phyloP scores from a whole-genome alignment of 305 asterid genomes.

The Solanum aculeatissimum region DNA sequence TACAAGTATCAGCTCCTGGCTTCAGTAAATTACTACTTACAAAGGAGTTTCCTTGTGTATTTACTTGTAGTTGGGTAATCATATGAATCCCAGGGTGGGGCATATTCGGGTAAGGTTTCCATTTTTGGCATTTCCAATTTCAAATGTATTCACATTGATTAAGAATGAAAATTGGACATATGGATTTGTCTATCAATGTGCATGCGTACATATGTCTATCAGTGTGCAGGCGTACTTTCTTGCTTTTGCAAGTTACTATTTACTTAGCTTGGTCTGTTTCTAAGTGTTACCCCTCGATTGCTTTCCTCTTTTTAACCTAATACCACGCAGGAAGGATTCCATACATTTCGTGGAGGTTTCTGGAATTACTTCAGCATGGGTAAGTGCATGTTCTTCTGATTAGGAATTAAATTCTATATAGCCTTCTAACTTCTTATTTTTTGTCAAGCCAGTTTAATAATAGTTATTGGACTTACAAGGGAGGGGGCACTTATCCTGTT shows the following conservation, averaged over 20 bases:
- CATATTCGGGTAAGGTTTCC: not conserved
- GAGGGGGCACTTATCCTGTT: not conserved
- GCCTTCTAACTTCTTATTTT: not conserved
- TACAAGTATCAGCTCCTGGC: not conserved
- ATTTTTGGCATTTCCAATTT: not conserved
- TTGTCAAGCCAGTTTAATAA: not conserved
- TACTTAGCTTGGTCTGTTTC: not conserved
- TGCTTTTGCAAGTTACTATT: not conserved
- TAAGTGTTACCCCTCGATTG: not conserved
- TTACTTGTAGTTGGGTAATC: not conserved
- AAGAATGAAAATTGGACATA: not conserved
- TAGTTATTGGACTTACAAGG: not conserved
- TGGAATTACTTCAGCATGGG: conserved; percentile 99
- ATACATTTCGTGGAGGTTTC: conserved; percentile 84
- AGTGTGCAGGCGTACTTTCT: not conserved
- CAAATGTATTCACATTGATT: not conserved
- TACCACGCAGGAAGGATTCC: conserved; percentile 61
- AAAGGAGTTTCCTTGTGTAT: not conserved
- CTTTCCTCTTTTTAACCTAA: not conserved
- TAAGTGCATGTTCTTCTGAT: conserved; percentile 18
- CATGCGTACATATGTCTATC: not conserved
- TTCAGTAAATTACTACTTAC: not conserved
- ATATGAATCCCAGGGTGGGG: not conserved
- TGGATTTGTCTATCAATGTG: not conserved
- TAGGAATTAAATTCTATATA: not conserved